Evolutionary conservation across 164 flowering plant species (phyloP).

Genomic region (Saururus chinensis): DNA sequence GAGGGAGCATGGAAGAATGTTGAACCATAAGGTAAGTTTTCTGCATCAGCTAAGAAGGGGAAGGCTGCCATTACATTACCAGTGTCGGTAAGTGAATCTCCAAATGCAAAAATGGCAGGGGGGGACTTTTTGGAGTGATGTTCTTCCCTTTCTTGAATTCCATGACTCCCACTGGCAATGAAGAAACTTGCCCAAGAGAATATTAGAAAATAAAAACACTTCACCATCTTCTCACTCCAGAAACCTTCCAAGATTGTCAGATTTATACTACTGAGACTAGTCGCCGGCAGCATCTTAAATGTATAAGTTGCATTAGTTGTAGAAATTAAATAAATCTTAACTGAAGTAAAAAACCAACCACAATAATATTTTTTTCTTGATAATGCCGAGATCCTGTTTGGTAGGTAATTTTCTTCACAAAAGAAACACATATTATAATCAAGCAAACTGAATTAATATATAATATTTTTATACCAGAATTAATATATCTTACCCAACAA

Average conservation of each 20-base stretch:
- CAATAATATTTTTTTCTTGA: too few species aligned
- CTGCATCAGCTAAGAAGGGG: slow-evolving; percentile 17
- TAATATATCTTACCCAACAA: not conserved
- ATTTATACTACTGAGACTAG: not conserved
- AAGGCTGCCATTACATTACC: slow-evolving; percentile 44
- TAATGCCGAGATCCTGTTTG: too few species aligned
- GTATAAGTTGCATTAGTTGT: too few species aligned
- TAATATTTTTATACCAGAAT: not conserved
- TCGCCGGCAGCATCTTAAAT: not conserved
- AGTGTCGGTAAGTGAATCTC: slow-evolving; percentile 54
- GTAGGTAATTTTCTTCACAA: too few species aligned
- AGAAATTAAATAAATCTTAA: too few species aligned
- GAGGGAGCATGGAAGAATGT: slow-evolving; percentile 34
- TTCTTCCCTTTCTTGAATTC: not conserved
- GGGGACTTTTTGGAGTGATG: not conserved
- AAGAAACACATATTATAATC: too few species aligned
- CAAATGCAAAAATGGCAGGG: slow-evolving; percentile 36
- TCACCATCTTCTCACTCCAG: not conserved
- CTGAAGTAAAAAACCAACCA: too few species aligned
- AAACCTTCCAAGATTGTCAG: not conserved
- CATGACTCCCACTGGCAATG: not conserved
- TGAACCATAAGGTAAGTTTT: slow-evolving; percentile 32
- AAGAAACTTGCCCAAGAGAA: not conserved
- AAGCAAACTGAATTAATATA: too few species aligned
- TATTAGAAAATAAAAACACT: not conserved